Evolutionary conservation across 2,329 filamentous ascomycete genomes (phyloP), one percentile per base, ranked within the genome.

Genomic region (Pseudogymnoascus sp.): DNA sequence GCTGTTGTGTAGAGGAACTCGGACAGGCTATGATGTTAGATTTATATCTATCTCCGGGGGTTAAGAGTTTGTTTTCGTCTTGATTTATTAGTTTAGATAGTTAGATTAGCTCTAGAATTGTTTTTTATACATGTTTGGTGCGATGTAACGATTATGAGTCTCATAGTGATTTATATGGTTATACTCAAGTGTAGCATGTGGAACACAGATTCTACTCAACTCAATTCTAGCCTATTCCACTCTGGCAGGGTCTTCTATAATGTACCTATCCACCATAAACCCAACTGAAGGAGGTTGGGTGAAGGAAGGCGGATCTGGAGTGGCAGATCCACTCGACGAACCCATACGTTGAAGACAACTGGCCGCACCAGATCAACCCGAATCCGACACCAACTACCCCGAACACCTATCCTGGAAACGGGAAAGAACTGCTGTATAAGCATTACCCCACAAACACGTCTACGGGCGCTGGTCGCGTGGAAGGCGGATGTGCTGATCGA

Each of bases 271-370:
- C 2, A 18, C 18, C 18, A 18, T 18, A 18, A 18, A 2, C 18
- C 18, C 18, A 18, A 18, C 18, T 18, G 18, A 18, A 18, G 18
- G 18, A 18, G 33, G 33, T 35, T 62, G 67, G 3, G 64, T 70
- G 53, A 68, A 68, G 15, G 73, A 76, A 53, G 74, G 74, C 15
- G 74, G 76, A 1, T 74, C 69, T 3, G 75, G 72, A 0, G 69
- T 72, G 38, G 74, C 71, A 2, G 64, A 69, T 43, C 69, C 71
- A 57, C 77, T 39, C 38, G 15, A 39, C 38, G 15, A 9, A 20
- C 7, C 9, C 38, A 12, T 39, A 20, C 12, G 1, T 20, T 6
- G 18, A 18, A 18, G 18, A 2, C 18, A 18, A 18, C 18, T 18
- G 18, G 18, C 18, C 18, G 18, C 18, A 18, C 18, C 18, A 18